Conservation (phyloP, 306 rosid genomes). For the Gastrolobium bilobum region DNA sequence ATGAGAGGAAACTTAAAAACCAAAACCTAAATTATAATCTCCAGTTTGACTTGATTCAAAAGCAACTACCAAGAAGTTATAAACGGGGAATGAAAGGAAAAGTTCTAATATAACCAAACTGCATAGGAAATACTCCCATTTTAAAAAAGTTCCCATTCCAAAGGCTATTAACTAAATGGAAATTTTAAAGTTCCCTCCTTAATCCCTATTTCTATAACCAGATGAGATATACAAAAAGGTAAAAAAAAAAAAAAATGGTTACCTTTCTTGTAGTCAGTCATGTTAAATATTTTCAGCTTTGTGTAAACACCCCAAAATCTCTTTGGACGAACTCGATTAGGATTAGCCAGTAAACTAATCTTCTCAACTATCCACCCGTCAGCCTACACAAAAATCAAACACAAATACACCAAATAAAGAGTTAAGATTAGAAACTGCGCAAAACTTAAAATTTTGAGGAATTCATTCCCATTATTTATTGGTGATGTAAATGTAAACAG, state of each 20-base stretch:
- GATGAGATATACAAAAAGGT: constrained; percentile 1
- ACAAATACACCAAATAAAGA: constrained; percentile 32
- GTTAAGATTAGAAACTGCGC: constrained; percentile 35
- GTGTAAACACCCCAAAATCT: constrained; percentile 99
- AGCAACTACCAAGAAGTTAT: not conserved
- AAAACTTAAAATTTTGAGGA: not conserved
- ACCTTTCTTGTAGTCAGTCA: constrained; percentile 97
- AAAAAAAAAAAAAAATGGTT: not conserved
- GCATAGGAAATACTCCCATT: constrained; percentile 7
- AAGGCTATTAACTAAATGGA: constrained; percentile 26
- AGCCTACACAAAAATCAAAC: constrained; percentile 66
- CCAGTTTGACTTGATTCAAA: constrained; percentile 7
- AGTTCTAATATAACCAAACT: constrained; percentile 10
- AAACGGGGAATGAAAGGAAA: constrained; percentile 1
- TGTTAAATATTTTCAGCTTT: constrained; percentile 92
- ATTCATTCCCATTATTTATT: not conserved
- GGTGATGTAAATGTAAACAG: not conserved
- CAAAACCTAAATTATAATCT: not conserved
- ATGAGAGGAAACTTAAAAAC: constrained; percentile 2
- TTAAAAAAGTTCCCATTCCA: not conserved
- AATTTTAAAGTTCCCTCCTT: constrained; percentile 19
- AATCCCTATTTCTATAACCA: constrained; percentile 23
- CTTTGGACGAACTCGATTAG: constrained; percentile 90
- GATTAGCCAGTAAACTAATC: constrained; percentile 92
- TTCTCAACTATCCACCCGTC: constrained; percentile 96